These are phyloP conservation scores for Carex pumila DNA, from an alignment of 176 grass and related monocot species.

Conservation along the genomic window DNA sequence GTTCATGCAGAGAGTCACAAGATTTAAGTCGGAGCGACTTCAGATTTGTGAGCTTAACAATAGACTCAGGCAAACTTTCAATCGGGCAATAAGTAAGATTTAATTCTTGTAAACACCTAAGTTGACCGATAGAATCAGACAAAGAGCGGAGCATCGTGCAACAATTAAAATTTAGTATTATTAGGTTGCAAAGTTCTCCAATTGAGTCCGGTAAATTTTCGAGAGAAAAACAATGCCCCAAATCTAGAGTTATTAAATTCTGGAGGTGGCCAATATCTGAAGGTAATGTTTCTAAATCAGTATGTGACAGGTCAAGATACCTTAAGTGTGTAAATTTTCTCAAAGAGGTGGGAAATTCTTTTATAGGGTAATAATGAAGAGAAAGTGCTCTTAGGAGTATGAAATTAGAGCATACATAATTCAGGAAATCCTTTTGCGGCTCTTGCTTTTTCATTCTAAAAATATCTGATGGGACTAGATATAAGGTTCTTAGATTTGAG, in stretches of 20 bases:
- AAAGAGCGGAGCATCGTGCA: background rate
- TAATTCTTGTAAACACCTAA: background rate
- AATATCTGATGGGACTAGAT: background rate
- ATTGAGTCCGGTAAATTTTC: background rate
- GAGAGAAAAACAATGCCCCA: background rate
- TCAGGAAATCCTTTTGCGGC: background rate
- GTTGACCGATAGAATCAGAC: background rate
- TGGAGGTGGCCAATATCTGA: background rate
- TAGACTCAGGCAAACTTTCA: background rate
- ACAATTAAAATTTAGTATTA: background rate
- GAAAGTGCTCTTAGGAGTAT: background rate
- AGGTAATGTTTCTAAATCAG: background rate
- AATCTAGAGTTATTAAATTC: background rate
- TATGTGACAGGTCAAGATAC: background rate
- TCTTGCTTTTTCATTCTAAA: background rate
- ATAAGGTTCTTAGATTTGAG: background rate
- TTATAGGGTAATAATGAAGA: background rate
- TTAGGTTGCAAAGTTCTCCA: background rate
- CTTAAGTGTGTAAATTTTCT: background rate
- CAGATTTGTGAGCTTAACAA: background rate
- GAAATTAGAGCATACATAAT: background rate
- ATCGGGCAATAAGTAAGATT: background rate
- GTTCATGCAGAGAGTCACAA: background rate
- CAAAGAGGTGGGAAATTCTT: background rate
- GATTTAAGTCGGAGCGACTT: background rate